Evolutionary conservation across 2,329 filamentous ascomycete species (phyloP), one percentile per base, ranked within the genome.

Genomic region (Colletotrichum tanaceti): DNA sequence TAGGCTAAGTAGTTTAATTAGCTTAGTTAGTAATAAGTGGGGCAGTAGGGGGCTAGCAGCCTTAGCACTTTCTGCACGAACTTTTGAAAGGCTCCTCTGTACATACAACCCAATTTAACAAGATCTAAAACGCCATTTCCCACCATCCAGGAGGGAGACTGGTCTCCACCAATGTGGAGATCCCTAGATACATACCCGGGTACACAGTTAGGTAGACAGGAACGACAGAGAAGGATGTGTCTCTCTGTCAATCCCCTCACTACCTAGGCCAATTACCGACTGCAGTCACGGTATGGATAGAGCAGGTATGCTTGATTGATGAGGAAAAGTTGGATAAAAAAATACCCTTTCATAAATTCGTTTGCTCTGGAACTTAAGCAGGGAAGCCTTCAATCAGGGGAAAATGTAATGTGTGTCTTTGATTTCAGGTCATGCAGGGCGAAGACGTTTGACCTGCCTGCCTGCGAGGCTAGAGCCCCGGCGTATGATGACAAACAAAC

Each of bases 101-200:
- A 55, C 54, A 49, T 38, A 50, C 54, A 49, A 24, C 54, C 65
- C 55, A 44, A 24, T 52, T 55, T 38, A 9, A 65, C 6, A 24
- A 54, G 52, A 35, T 59, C 65, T 60, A 68, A 60, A 65, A 55
- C 61, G 55, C 41, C 43, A 55, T 32, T 55, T 50, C 39, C 58
- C 55, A 39, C 65, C n/a, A 38, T 39, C 49, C 35, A 18, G 52
- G 58, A 57, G 44, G 44, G 50, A 50, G 47, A 38, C 32, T 41
- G 22, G 22, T 55, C 28, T 47, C 60, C 39, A 32, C 53, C 14
- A 9, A 35, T 58, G 47, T 64, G 53, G 46, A 47, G 18, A 39
- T 52, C 60, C 65, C 60, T 53, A 47, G 53, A 58, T 64, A 53
- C 53, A 58, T 32, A 18, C 32, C 10, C 10, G 10, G 32, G 32